These are phyloP conservation scores for Hypoxylon sp. DNA, from an alignment of 2,329 filamentous ascomycete species.

Conservation along the genomic window DNA sequence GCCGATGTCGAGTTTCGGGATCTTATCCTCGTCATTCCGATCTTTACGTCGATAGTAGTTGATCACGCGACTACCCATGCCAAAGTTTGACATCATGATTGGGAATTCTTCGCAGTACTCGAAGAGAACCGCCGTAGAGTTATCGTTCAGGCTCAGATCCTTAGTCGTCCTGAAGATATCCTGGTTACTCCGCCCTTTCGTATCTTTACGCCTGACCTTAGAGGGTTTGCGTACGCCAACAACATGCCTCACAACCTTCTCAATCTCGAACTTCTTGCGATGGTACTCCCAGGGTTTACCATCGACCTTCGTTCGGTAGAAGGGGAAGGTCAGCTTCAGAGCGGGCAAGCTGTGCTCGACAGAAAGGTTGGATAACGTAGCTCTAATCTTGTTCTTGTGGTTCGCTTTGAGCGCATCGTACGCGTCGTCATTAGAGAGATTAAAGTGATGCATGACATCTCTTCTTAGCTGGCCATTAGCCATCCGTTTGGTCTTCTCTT, in stretches of 20 bases:
- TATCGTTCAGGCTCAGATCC: constrained; percentile 89
- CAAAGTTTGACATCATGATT: constrained; percentile 92
- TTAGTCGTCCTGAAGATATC: constrained; percentile 85
- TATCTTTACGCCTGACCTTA: constrained; percentile 83
- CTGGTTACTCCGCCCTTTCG: constrained; percentile 83
- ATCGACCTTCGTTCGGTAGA: constrained; percentile 89
- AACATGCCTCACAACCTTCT: constrained; percentile 59
- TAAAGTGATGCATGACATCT: constrained; percentile 86
- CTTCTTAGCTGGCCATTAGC: constrained; percentile 79
- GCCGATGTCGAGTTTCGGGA: constrained; percentile 87
- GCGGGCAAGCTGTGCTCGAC: constrained; percentile 96
- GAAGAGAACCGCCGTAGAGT: constrained; percentile 87
- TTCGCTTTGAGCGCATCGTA: constrained; percentile 98
- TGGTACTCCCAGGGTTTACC: constrained; percentile 78
- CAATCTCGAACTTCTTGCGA: constrained; percentile 79
- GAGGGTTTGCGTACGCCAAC: constrained; percentile 66
- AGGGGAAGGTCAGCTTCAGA: constrained; percentile 91
- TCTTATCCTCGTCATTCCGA: constrained; percentile 78
- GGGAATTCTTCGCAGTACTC: constrained; percentile 98
- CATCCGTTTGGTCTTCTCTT: constrained; percentile 75
- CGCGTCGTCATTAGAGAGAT: constrained; percentile 95
- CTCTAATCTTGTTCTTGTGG: constrained; percentile 94
- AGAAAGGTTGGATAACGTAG: constrained; percentile 90
- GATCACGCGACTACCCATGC: constrained; percentile 95
- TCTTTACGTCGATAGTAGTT: constrained; percentile 96